Base-by-base conservation (phyloP, 257 asterid genomes). In the Voacanga thouarsii region DNA sequence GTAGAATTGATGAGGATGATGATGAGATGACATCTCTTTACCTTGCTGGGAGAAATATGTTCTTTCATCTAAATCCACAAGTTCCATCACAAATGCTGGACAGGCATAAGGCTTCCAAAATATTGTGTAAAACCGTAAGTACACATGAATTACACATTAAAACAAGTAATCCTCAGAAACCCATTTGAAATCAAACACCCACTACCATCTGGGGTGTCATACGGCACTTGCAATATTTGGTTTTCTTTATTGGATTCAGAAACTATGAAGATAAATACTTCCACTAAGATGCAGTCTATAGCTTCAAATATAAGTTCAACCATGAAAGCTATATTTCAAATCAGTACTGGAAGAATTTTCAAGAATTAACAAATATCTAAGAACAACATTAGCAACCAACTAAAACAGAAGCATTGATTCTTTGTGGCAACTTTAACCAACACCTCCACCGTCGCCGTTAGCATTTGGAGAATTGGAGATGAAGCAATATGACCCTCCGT, bases 151-250 rank as follows among this genome's bases (percentile, higher is more conserved):
- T 19, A 7, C 49, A 66, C 23, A 39, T 50, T 65, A 39, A 77
- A 59, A 71, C 43, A 12, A 24, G 56, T 23, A 60, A 65, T 81
- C 76, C 81, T 72, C 84, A 70, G 78, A 69, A 71, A 75, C 24
- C 72, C 47, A 53, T 78, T 70, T 82, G 64, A 75, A 23, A 82
- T 82, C 85, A 82, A 61, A 82, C 80, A 59, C 78, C 82, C 11
- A 47, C 73, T 4, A 50, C 23, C n/a, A 71, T 21, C n/a, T 30
- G n/a, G 23, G 74, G 65, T 53, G 64, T 70, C 80, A 70, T 82
- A 61, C 65, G 78, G 72, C 85, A 82, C 85, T 78, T 69, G 80
- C 77, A 82, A 67, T 24, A 39, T 50, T 43, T 60, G 75, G 68
- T 56, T 39, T 61, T 78, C 83, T 30, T 82, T 80, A 82, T 26